These are phyloP conservation scores for Kodamaea leandrae DNA, from an alignment of 805 yeast genomes.

Conservation along the genomic window DNA sequence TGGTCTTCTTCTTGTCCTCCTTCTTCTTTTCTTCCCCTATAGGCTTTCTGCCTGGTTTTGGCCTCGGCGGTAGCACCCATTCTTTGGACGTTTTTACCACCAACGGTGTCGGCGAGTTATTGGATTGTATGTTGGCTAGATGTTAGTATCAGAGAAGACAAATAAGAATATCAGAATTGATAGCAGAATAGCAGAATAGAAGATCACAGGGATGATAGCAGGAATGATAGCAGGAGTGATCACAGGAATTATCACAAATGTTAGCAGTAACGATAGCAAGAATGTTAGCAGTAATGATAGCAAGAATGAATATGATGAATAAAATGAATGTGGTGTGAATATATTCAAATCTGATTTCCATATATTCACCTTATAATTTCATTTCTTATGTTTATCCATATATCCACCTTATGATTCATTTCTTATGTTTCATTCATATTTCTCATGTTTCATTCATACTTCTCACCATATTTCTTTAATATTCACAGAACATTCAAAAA, in stretches of 20 bases:
- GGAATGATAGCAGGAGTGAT: neutral
- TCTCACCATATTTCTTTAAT: neutral
- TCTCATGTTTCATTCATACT: too few species aligned
- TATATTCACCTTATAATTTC: too few species aligned
- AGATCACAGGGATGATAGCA: neutral
- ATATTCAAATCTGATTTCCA: too few species aligned
- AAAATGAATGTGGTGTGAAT: neutral
- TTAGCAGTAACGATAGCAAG: neutral
- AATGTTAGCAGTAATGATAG: neutral
- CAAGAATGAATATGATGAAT: neutral
- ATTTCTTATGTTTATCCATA: too few species aligned
- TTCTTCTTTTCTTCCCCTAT: constrained; percentile 10
- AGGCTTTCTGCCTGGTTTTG: constrained; percentile 68
- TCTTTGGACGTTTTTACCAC: constrained; percentile 60
- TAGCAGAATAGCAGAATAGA: neutral
- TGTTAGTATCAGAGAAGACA: too few species aligned
- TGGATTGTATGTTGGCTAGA: constrained; percentile 3
- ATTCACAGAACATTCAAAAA: neutral
- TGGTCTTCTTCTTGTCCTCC: constrained; percentile 5
- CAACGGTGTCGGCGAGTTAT: constrained; percentile 2
- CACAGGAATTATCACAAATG: too few species aligned
- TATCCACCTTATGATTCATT: too few species aligned
- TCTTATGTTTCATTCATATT: too few species aligned
- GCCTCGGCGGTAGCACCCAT: constrained; percentile 85
- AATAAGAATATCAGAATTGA: too few species aligned